phyloP scores from a whole-genome alignment of 1,284 basidiomycete species.

The Apiotrichum porosum region DNA sequence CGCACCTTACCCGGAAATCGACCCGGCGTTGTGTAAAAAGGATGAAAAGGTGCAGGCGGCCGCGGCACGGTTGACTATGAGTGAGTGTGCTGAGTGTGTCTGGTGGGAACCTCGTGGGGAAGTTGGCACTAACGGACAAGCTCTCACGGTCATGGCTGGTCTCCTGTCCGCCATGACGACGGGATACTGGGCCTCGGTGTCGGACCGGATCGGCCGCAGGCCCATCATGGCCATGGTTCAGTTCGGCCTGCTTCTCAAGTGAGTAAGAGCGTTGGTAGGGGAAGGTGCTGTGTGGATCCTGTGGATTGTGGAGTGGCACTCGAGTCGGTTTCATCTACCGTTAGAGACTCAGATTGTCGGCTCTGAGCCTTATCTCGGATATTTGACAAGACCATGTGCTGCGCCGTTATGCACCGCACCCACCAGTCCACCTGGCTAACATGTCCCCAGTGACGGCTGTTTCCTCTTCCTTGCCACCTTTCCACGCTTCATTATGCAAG shows the following conservation, averaged over 20 bases:
- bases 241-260: conserved; percentile 70
- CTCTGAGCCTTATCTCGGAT: no score
- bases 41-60: conserved; percentile 68
- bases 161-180: conserved; percentile 74
- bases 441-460: conserved; percentile 59
- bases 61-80: conserved; percentile 62
- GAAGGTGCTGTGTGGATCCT: not conserved
- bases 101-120: not conserved
- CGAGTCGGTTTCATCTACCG: no score
- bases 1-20: conserved; percentile 38
- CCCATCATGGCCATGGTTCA: conserved; percentile 66
- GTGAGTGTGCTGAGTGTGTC: conserved; percentile 51
- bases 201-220: conserved; percentile 71
- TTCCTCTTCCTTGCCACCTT: conserved; percentile 75
- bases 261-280: conserved; percentile 34
- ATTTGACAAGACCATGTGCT: no score
- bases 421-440: conserved; percentile 1
- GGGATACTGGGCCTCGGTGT: conserved; percentile 80
- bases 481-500: conserved; percentile 57
- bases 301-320: not conserved
- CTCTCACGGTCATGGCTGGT: conserved; percentile 73
- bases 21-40: conserved; percentile 55
- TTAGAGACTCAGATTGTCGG: no score
- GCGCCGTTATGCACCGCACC: no score
- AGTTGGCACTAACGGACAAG: conserved; percentile 31